A percentile compares a stretch with the other conserved stretches of the same genome.
Conservation (phyloP, 345 rosid species). For the Isatis tinctoria region DNA sequence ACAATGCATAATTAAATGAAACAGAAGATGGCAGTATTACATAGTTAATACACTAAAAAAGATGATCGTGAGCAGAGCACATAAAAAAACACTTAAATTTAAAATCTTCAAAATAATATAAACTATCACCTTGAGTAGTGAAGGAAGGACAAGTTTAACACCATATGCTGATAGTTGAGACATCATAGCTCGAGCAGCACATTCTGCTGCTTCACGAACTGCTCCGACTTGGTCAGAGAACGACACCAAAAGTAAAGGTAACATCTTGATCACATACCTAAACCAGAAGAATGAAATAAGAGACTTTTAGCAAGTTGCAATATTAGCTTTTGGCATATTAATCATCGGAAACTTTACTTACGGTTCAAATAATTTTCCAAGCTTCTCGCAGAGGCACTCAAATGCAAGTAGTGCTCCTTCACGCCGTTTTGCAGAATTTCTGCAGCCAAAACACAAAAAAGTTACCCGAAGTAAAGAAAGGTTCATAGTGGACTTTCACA, state of each 20-base stretch:
- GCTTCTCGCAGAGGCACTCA: conserved; percentile 94
- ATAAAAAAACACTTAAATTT: background rate
- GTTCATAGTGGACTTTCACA: too few species aligned
- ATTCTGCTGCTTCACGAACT: conserved; percentile 98
- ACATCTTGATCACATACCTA: conserved; percentile 94
- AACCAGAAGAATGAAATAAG: conserved; percentile 18
- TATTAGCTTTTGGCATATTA: conserved; percentile 3
- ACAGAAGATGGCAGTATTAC: conserved; percentile 7
- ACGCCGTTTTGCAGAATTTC: conserved; percentile 87
- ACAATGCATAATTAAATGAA: too few species aligned
- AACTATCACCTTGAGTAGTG: conserved; percentile 71
- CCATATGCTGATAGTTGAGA: conserved; percentile 89
- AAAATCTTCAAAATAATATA: background rate
- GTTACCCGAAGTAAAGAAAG: background rate
- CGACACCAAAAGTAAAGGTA: conserved; percentile 84
- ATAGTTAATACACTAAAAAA: background rate
- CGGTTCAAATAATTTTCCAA: conserved; percentile 98
- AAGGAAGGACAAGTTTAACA: conserved; percentile 96
- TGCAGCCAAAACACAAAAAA: conserved; percentile 28
- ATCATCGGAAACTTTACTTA: conserved; percentile 33
- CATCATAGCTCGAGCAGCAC: conserved; percentile 99
- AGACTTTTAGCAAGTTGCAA: background rate
- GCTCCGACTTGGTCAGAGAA: conserved; percentile 99
- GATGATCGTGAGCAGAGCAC: conserved; percentile 6
- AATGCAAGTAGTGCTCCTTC: conserved; percentile 95